Base-by-base conservation (phyloP, 768 basidiomycete species). In the Pleurotus eryngii region DNA sequence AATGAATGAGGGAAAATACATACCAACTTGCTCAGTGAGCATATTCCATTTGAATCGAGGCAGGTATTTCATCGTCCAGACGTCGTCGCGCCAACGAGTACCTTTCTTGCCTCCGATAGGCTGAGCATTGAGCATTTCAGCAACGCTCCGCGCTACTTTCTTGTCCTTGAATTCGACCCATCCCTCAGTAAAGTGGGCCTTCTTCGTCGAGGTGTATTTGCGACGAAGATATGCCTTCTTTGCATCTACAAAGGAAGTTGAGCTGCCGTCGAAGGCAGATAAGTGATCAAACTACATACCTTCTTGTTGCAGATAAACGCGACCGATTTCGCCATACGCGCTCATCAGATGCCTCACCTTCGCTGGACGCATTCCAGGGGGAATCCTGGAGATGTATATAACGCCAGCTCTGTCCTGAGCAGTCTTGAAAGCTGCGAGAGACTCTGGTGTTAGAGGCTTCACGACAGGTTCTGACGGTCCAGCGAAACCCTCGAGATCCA, bases 51-150 rank as follows among this genome's bases (percentile, higher is more conserved):
- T 97, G 80, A 98, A 99, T 66, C 86, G 90, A 7, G 95, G 95
- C 57, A 99, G 76, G 70, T 99, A 99, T 68, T 96, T 96, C 94
- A 98, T 96, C 57, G 97, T 98, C 97, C 97, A 99, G 6, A 99
- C 86, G 62, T 99, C 97, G 67, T 98, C 96, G 68, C 92, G 79
- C 92, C 93, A 98, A 57, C 92, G 79, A 2, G 85, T 81, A 4
- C 89, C 88, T 69, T 93, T 94, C 76, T 93, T 95, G 2, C 93
- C 94, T 26, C 96, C 97, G 59, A 99, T 95, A 1, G 93, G 83
- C 65, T 95, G 87, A 1, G 95, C 97, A 67, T 99, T 99, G 61
- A 99, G 76, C 92, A 98, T 93, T 56, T 85, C 92, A 6, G 96
- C 96, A 7, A 95, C 88, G 39, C 85, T 86, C 17, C 95, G 83